Conservation (phyloP, 2,329 filamentous ascomycete genomes). For the Exophiala sideris region DNA sequence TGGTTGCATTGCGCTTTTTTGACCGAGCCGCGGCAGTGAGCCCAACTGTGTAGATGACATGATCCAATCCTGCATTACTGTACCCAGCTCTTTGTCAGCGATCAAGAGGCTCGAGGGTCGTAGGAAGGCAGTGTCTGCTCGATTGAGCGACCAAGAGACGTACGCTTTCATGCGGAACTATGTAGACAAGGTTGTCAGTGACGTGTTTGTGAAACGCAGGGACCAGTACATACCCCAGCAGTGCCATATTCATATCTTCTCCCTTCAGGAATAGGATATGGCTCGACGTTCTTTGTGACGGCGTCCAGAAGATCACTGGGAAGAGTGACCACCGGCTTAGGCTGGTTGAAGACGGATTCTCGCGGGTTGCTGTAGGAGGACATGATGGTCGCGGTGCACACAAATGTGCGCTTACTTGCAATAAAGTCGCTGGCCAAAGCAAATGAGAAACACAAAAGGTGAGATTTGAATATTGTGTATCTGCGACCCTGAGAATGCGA, state of each 20-base stretch:
- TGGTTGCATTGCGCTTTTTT: conserved; percentile 83
- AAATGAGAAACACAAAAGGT: too few relatives aligned
- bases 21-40: conserved; percentile 85
- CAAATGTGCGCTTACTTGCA: neutral
- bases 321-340: conserved; percentile 26
- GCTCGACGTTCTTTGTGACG: conserved; percentile 46
- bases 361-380: conserved; percentile 17
- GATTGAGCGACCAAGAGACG: conserved; percentile 33
- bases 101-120: conserved; percentile 31
- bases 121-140: conserved; percentile 29
- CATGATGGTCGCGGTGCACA: conserved; percentile 7
- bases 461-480: too few relatives aligned
- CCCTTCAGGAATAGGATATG: conserved; percentile 49
- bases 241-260: conserved; percentile 59
- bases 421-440: too few relatives aligned
- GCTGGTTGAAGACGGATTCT: conserved; percentile 28
- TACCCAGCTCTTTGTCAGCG: conserved; percentile 46
- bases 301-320: conserved; percentile 39
- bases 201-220: neutral
- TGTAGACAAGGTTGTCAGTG: conserved; percentile 23
- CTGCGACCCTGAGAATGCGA: too few relatives aligned
- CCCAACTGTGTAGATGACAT: conserved; percentile 84
- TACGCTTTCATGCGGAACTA: conserved; percentile 70
- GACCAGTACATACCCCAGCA: conserved; percentile 52
- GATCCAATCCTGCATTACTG: conserved; percentile 45